These are phyloP conservation scores for Penicillium psychrosexuale DNA, from an alignment of 2,329 filamentous ascomycete species.

Conservation along the genomic window DNA sequence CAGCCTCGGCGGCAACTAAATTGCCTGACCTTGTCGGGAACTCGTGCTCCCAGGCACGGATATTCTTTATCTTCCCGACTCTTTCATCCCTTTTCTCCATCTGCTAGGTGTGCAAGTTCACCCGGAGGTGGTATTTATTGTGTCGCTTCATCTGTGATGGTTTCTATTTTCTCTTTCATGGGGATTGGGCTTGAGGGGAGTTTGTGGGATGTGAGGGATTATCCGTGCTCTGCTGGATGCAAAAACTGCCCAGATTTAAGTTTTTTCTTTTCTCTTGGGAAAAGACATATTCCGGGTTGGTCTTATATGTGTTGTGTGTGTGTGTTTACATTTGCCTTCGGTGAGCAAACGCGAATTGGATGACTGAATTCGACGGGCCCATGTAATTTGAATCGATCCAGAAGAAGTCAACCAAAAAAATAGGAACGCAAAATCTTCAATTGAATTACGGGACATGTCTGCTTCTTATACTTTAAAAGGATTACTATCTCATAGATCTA, in stretches of 20 bases:
- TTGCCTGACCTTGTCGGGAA: slow-evolving; percentile 3
- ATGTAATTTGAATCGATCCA: slow-evolving; percentile 34
- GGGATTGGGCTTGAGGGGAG: neutral
- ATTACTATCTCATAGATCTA: neutral
- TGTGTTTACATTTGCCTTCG: slow-evolving; percentile 21
- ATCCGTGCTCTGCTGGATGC: slow-evolving; percentile 8
- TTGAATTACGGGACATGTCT: slow-evolving; percentile 10
- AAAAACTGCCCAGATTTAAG: slow-evolving; percentile 4
- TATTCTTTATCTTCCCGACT: neutral
- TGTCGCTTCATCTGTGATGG: slow-evolving; percentile 9
- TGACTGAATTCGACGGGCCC: slow-evolving; percentile 22
- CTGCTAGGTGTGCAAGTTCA: slow-evolving; percentile 7
- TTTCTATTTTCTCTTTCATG: slow-evolving; percentile 8
- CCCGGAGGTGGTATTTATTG: slow-evolving; percentile 5
- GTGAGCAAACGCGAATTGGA: slow-evolving; percentile 29
- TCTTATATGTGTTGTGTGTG: slow-evolving; percentile 14
- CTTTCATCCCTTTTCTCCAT: slow-evolving; percentile 6
- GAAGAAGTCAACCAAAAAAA: slow-evolving; percentile 28
- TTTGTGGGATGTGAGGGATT: neutral
- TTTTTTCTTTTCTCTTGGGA: slow-evolving; percentile 7
- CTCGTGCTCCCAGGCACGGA: slow-evolving; percentile 6
- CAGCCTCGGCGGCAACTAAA: slow-evolving; percentile 43
- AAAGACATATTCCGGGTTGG: slow-evolving; percentile 9
- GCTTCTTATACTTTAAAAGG: neutral
- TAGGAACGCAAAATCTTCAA: slow-evolving; percentile 20